A percentile compares a stretch with the other conserved stretches of the same genome.
Evolutionary conservation across 2,329 filamentous ascomycete genomes (phyloP).

Genomic region (Nothophoma quercina): DNA sequence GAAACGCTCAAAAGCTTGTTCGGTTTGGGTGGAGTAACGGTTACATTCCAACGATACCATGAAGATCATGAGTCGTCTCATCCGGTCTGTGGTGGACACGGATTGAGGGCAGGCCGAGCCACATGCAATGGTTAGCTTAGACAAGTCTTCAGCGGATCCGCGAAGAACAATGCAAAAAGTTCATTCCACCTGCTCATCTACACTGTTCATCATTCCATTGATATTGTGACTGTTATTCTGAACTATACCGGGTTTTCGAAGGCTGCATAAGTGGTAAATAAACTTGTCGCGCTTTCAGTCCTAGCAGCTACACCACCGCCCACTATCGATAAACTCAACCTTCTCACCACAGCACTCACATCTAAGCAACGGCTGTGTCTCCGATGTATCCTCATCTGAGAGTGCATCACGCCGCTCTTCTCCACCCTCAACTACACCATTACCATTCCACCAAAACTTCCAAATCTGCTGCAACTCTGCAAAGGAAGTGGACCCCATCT

Average conservation of each 20-base stretch:
- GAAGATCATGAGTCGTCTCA: conserved; percentile 32
- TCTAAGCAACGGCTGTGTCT: not conserved
- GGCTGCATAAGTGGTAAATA: no score
- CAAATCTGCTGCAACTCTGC: no score
- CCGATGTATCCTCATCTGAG: no score
- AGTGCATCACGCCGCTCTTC: no score
- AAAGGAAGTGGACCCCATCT: no score
- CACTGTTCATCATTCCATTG: not conserved
- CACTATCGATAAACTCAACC: not conserved
- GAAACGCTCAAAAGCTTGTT: conserved; percentile 22
- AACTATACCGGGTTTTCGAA: no score
- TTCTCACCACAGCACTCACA: not conserved
- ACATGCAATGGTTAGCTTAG: conserved; percentile 41
- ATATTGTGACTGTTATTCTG: not conserved
- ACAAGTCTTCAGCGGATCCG: conserved; percentile 35
- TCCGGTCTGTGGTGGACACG: conserved; percentile 22
- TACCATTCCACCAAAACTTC: no score
- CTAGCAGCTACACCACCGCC: not conserved
- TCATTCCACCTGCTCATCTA: conserved; percentile 18
- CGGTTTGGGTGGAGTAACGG: conserved; percentile 40
- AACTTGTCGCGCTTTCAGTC: no score
- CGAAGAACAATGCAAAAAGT: conserved; percentile 34
- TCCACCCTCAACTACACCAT: no score
- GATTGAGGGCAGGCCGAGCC: conserved; percentile 40
- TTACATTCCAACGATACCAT: conserved; percentile 39